Conservation (phyloP, 352 stramenopile genomes). For the Achlya hypogyna region DNA sequence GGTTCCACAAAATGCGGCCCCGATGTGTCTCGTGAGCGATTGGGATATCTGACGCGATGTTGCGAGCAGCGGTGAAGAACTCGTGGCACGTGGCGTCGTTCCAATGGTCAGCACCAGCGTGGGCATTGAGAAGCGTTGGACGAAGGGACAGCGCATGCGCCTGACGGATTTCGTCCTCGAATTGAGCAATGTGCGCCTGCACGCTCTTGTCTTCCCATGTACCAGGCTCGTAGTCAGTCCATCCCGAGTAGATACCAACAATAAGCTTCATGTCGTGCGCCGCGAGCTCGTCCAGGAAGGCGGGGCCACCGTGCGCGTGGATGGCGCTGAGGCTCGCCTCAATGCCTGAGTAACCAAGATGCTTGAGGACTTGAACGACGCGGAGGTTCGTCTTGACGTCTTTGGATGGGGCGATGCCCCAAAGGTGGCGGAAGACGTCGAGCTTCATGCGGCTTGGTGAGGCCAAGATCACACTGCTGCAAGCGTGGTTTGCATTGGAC, state of each 20-base stretch:
- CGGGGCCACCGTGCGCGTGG: slow-evolving; percentile 33
- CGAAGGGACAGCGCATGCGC: slow-evolving; percentile 14
- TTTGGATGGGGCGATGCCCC: slow-evolving; percentile 5
- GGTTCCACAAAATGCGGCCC: slow-evolving; percentile 57
- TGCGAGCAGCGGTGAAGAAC: slow-evolving; percentile 26
- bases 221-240: slow-evolving; percentile 48
- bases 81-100: slow-evolving; percentile 71
- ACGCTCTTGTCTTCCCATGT: slow-evolving; percentile 29
- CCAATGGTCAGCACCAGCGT: slow-evolving; percentile 53
- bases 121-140: slow-evolving; percentile 43
- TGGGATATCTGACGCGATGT: slow-evolving; percentile 3
- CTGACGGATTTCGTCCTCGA: slow-evolving; percentile 27
- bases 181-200: slow-evolving; percentile 49
- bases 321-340: slow-evolving; percentile 60
- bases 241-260: slow-evolving; percentile 59
- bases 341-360: slow-evolving; percentile 44
- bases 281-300: slow-evolving; percentile 33
- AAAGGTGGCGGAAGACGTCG: slow-evolving; percentile 16
- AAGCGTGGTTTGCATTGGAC: background rate
- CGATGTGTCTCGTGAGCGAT: slow-evolving; percentile 57
- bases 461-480: background rate
- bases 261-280: slow-evolving; percentile 51
- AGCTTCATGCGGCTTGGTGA: slow-evolving; percentile 1
- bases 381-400: slow-evolving; percentile 4
- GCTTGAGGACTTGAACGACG: slow-evolving; percentile 1